These are phyloP conservation scores for Gaeumannomyces sp. DNA, from an alignment of 2,329 filamentous ascomycete species.

Conservation along the genomic window DNA sequence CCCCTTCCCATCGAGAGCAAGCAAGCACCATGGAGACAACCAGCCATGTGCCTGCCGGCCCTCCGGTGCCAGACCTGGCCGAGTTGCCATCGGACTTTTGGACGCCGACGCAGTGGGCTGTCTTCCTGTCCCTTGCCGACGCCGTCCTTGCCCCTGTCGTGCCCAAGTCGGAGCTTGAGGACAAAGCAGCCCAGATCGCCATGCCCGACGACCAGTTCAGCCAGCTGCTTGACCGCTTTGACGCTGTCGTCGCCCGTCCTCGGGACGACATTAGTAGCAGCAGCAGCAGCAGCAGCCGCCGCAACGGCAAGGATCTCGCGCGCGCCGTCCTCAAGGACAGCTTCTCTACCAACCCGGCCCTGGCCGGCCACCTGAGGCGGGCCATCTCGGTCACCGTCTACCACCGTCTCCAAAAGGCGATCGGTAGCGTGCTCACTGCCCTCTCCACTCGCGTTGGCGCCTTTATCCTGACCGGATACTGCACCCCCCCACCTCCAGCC, in stretches of 20 bases:
- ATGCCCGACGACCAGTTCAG: constrained; percentile 46
- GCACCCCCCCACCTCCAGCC: constrained; percentile 56
- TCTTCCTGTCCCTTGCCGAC: constrained; percentile 48
- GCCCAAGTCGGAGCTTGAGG: constrained; percentile 30
- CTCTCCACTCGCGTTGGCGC: constrained; percentile 52
- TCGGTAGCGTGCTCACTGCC: constrained; percentile 33
- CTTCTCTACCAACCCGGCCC: constrained; percentile 44
- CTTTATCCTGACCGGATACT: constrained; percentile 61
- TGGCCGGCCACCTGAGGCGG: constrained; percentile 43
- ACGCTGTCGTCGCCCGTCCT: constrained; percentile 24
- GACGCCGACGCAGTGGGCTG: constrained; percentile 45
- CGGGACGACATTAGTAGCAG: no score
- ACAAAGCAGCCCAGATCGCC: constrained; percentile 35
- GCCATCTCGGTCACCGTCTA: constrained; percentile 31
- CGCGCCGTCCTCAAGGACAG: constrained; percentile 47
- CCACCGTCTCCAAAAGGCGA: constrained; percentile 23
- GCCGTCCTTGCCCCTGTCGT: constrained; percentile 56
- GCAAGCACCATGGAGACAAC: background rate
- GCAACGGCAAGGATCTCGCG: constrained; percentile 36
- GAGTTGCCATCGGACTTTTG: constrained; percentile 30
- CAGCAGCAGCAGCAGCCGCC: constrained; percentile 21
- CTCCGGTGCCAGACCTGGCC: constrained; percentile 13
- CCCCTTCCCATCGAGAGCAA: background rate
- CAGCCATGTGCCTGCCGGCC: constrained; percentile 8
- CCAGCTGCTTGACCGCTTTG: constrained; percentile 33